Evolutionary conservation across 139 green algal genomes (phyloP).

Genomic region (Tetraselmis striata): DNA sequence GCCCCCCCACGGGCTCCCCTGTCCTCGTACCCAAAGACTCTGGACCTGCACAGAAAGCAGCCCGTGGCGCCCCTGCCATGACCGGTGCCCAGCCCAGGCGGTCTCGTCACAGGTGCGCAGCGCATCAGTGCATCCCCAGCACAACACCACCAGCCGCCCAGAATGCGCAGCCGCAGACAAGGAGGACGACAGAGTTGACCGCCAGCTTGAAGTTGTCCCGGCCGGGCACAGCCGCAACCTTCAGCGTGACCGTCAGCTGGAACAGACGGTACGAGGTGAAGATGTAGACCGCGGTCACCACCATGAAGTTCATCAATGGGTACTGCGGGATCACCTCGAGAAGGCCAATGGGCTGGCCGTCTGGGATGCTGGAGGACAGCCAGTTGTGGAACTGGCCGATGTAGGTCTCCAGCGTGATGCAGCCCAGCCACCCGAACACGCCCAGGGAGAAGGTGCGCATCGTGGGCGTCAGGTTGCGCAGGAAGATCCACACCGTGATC

Average conservation of each 20-base stretch:
- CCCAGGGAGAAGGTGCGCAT: constrained; percentile 58
- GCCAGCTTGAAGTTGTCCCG: constrained; percentile 67
- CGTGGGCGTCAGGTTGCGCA: constrained; percentile 75
- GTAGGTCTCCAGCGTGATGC: constrained; percentile 97
- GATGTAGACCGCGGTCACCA: constrained; percentile 68
- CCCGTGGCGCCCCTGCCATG: no score
- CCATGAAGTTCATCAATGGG: constrained; percentile 87
- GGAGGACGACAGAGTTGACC: constrained; percentile 65
- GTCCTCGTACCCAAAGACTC: no score
- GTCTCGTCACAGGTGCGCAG: no score
- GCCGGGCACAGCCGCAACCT: constrained; percentile 66
- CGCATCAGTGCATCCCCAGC: neutral
- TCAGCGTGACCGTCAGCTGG: constrained; percentile 73
- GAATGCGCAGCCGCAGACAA: neutral
- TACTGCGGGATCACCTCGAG: constrained; percentile 55
- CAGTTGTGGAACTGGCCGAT: constrained; percentile 93
- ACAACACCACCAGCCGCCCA: neutral
- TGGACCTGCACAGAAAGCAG: no score
- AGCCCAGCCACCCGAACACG: constrained; percentile 89
- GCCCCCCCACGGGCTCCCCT: no score
- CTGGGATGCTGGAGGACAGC: constrained; percentile 61
- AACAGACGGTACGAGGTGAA: constrained; percentile 79
- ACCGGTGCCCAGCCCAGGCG: no score
- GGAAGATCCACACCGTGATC: constrained; percentile 76
- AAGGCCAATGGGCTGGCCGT: constrained; percentile 86